phyloP scores from a whole-genome alignment of 345 rosid genomes.

The Corymbia maculata region DNA sequence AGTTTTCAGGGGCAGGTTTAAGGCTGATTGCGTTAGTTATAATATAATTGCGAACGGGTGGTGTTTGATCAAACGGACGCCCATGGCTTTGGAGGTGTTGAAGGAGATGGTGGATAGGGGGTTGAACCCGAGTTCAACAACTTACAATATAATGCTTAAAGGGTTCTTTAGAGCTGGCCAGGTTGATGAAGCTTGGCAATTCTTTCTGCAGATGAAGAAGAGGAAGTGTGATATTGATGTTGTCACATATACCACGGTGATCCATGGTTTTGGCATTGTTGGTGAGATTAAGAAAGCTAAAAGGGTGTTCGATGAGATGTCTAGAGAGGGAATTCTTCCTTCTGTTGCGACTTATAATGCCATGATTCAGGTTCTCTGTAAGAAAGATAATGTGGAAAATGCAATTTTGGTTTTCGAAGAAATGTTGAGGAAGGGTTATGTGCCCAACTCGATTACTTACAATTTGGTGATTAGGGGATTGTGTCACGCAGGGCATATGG shows the following conservation, averaged over 20 bases:
- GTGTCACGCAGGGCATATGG: slow-evolving; percentile 64
- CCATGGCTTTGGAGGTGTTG: slow-evolving; percentile 65
- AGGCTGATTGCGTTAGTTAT: slow-evolving; percentile 67
- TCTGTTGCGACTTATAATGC: slow-evolving; percentile 85
- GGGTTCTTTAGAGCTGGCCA: slow-evolving; percentile 81
- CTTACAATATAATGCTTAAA: slow-evolving; percentile 68
- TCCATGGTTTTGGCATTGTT: slow-evolving; percentile 69
- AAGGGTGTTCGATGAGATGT: slow-evolving; percentile 64
- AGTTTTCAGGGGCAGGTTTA: slow-evolving; percentile 49
- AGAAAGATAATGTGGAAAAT: slow-evolving; percentile 75
- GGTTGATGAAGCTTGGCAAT: slow-evolving; percentile 67
- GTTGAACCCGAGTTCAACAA: slow-evolving; percentile 43
- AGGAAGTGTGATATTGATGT: slow-evolving; percentile 68
- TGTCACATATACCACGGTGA: slow-evolving; percentile 63
- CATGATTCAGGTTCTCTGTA: slow-evolving; percentile 80
- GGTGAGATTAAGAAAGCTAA: slow-evolving; percentile 64
- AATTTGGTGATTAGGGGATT: slow-evolving; percentile 74
- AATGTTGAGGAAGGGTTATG: slow-evolving; percentile 69
- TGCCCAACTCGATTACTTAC: slow-evolving; percentile 57
- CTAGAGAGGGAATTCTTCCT: slow-evolving; percentile 68
- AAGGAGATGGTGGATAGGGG: slow-evolving; percentile 84
- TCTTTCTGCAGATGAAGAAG: slow-evolving; percentile 86
- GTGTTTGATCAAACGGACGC: slow-evolving; percentile 80
- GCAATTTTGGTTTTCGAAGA: slow-evolving; percentile 64
- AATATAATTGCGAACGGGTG: slow-evolving; percentile 79